These are phyloP conservation scores for Ceratobasidium sp. DNA, from an alignment of 1,284 basidiomycete species.

Conservation along the genomic window DNA sequence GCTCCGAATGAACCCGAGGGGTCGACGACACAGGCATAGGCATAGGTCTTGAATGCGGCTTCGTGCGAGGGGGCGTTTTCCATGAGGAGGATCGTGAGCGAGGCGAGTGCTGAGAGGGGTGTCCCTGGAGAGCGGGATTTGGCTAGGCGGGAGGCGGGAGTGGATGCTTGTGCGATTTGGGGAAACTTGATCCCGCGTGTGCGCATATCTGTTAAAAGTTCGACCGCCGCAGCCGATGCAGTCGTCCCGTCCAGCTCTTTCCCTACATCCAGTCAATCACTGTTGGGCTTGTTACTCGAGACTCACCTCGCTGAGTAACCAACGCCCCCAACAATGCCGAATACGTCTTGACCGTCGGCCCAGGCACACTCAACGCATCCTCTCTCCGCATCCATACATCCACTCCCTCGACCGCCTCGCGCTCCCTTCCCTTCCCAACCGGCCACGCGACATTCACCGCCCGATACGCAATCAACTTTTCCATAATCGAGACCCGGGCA, in stretches of 20 bases:
- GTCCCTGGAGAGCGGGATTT: not conserved
- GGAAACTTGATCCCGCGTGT: constrained; percentile 34
- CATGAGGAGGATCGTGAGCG: constrained; percentile 65
- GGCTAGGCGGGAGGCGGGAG: not conserved
- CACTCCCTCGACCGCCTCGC: not conserved
- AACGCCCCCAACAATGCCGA: constrained; percentile 18
- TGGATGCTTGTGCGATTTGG: constrained; percentile 4
- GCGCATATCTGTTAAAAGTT: constrained; percentile 33
- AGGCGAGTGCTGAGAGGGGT: constrained; percentile 1
- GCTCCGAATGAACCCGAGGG: constrained; percentile 42
- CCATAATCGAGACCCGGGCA: constrained; percentile 13
- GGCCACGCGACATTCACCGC: constrained; percentile 13
- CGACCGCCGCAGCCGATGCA: constrained; percentile 28
- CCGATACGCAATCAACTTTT: constrained; percentile 14
- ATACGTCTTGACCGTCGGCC: constrained; percentile 27
- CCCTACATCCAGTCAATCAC: not conserved
- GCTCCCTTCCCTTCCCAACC: not conserved
- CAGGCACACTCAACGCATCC: constrained; percentile 24
- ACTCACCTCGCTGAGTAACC: constrained; percentile 10
- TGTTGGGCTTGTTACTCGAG: not conserved
- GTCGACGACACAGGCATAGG: constrained; percentile 51
- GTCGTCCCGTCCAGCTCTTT: constrained; percentile 2
- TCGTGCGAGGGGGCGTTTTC: constrained; percentile 58
- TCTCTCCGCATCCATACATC: constrained; percentile 27
- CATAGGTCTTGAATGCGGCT: constrained; percentile 69